Conservation (phyloP, 192 early-diverging fungal genomes). For the Thamnidium elegans region DNA sequence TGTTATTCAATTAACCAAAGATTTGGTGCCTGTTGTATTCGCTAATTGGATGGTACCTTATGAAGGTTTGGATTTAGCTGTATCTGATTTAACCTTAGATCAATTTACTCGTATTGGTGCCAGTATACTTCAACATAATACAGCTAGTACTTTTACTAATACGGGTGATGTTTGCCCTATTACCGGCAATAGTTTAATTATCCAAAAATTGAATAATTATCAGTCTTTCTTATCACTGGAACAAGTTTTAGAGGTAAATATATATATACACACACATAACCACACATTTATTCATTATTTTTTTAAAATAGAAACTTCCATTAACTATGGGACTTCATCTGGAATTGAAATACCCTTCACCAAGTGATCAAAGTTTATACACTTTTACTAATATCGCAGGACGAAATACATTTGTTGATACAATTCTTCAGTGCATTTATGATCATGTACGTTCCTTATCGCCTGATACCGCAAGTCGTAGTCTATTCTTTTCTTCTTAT, state of each 20-base stretch:
- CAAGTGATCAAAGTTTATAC: slow-evolving; percentile 49
- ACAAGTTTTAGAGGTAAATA: slow-evolving; percentile 70
- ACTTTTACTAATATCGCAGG: slow-evolving; percentile 60
- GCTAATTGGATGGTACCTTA: slow-evolving; percentile 68
- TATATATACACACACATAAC: background rate
- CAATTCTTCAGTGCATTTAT: slow-evolving; percentile 84
- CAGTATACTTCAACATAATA: background rate
- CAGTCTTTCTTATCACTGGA: slow-evolving; percentile 58
- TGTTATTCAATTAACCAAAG: slow-evolving; percentile 86
- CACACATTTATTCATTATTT: too few species aligned
- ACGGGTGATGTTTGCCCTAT: slow-evolving; percentile 26
- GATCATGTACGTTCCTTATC: slow-evolving; percentile 53
- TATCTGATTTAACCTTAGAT: slow-evolving; percentile 51
- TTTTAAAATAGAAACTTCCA: slow-evolving; percentile 55
- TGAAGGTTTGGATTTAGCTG: slow-evolving; percentile 48
- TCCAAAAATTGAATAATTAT: slow-evolving; percentile 24
- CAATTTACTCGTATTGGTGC: slow-evolving; percentile 39
- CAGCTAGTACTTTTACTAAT: slow-evolving; percentile 2
- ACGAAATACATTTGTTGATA: slow-evolving; percentile 85
- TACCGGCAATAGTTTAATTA: slow-evolving; percentile 29
- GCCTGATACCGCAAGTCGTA: slow-evolving; percentile 25
- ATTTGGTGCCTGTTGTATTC: slow-evolving; percentile 85
- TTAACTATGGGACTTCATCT: slow-evolving; percentile 76
- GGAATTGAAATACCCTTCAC: slow-evolving; percentile 86
- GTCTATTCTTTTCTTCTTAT: slow-evolving; percentile 83